A percentile compares a stretch with the other conserved stretches of the same genome.
Conservation (phyloP, 345 rosid species). For the Schrenkiella parvula region DNA sequence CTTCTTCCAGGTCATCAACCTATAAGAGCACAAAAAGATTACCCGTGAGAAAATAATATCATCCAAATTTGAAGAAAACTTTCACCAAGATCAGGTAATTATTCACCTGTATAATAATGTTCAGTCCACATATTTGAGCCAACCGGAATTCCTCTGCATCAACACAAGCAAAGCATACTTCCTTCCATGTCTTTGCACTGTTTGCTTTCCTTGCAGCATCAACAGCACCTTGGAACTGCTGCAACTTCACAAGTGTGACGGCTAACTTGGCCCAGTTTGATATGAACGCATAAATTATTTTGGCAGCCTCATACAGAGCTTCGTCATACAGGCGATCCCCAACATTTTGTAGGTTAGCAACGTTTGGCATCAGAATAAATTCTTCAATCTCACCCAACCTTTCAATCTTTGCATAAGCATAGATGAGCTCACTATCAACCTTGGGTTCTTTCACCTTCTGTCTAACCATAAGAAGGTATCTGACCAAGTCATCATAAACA, state of each 20-base stretch:
- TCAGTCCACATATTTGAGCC: slow-evolving; percentile 98
- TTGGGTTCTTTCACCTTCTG: slow-evolving; percentile 95
- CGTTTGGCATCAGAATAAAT: slow-evolving; percentile 97
- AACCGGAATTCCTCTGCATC: slow-evolving; percentile 97
- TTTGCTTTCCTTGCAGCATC: slow-evolving; percentile 99
- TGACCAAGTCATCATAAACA: slow-evolving; percentile 94
- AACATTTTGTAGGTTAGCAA: slow-evolving; percentile 93
- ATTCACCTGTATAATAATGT: slow-evolving; percentile 81
- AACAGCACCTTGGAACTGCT: slow-evolving; percentile 97
- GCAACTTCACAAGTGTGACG: slow-evolving; percentile 85
- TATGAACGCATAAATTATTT: slow-evolving; percentile 85
- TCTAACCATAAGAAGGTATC: slow-evolving; percentile 95
- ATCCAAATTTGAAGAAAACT: not conserved
- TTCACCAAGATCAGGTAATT: not conserved
- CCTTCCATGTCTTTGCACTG: slow-evolving; percentile 99
- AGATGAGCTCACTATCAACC: slow-evolving; percentile 95
- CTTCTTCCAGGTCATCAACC: slow-evolving; percentile 99
- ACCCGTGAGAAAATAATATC: not conserved
- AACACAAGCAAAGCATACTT: slow-evolving; percentile 98
- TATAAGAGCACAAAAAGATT: slow-evolving; percentile 29
- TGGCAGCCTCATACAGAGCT: slow-evolving; percentile 91
- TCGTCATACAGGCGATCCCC: slow-evolving; percentile 96
- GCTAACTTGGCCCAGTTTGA: slow-evolving; percentile 99
- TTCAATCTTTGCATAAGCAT: slow-evolving; percentile 98
- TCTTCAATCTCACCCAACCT: slow-evolving; percentile 89